Evolutionary conservation across 2,329 filamentous ascomycete genomes (phyloP), one percentile per base, ranked within the genome.

Genomic region (Alternaria dauci): DNA sequence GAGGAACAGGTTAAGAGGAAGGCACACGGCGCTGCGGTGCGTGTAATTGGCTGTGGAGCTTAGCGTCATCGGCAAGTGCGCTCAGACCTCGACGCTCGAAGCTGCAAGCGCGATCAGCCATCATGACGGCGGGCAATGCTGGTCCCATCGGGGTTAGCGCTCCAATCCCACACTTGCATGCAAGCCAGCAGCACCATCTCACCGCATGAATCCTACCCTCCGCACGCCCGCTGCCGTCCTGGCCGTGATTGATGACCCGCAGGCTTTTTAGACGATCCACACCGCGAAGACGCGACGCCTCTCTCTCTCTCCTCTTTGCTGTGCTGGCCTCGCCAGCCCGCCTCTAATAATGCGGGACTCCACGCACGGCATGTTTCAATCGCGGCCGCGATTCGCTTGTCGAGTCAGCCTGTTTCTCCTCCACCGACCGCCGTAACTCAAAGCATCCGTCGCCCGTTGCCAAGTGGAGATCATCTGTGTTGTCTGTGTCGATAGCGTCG

Each of bases 381-480:
- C 36, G 32, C 62, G 53, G 48, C 57, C 41, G 34, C 48, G 54
- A 62, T 52, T 63, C 58, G 61, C 59, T 64, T 54, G 48, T 61
- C 58, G 65, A 65, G 60, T 65, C 63, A 59, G 55, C 46, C 44
- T 59, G 62, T 62, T 60, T 59, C 53, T 46, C 47, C 51, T 63
- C 53, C 55, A 50, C 55, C 62, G 39, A 43, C 52, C 26, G 48
- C 62, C 61, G 60, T 65, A 65, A 61, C 63, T 60, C 66, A 55
- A 51, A 47, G 61, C 54, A 48, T 59, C 54, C 52, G 52, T 51
- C 54, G 62, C 65, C 67, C 61, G 66, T 71, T 73, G 71, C 71
- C 71, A 70, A 74, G 71, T 60, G 63, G 61, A 59, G 63, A 66
- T 69, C 68, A 66, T 67, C 67, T 55, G 26, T 64, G 63, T 72